Evolutionary conservation across 2,329 filamentous ascomycete species (phyloP).

Genomic region (Ascosphaera apis): DNA sequence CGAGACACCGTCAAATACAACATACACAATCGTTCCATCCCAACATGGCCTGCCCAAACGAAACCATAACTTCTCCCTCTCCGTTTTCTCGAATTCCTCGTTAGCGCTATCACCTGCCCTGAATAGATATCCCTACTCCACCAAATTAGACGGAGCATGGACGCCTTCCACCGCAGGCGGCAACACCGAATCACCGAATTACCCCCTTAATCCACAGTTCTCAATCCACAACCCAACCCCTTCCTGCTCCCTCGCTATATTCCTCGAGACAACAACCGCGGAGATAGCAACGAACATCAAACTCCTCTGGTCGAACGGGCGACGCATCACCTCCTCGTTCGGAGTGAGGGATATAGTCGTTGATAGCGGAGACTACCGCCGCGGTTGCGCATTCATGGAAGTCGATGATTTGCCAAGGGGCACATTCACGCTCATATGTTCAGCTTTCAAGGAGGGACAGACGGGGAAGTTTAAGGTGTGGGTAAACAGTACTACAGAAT

Average conservation of each 20-base stretch:
- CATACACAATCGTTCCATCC: constrained; percentile 45
- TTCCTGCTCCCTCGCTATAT: constrained; percentile 41
- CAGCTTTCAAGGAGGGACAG: constrained; percentile 68
- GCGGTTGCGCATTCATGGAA: constrained; percentile 51
- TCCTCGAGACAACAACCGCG: constrained; percentile 44
- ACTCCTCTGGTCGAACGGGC: constrained; percentile 53
- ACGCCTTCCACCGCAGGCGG: constrained; percentile 61
- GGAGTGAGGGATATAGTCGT: constrained; percentile 52
- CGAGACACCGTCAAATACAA: constrained; percentile 28
- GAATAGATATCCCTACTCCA: constrained; percentile 35
- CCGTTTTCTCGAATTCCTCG: constrained; percentile 47
- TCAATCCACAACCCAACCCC: constrained; percentile 34
- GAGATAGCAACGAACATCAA: constrained; percentile 66
- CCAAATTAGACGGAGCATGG: constrained; percentile 46
- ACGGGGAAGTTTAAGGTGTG: constrained; percentile 50
- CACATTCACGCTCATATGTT: constrained; percentile 69
- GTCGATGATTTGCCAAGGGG: constrained; percentile 39
- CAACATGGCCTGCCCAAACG: constrained; percentile 54
- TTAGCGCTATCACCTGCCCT: constrained; percentile 39
- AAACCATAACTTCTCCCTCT: constrained; percentile 67
- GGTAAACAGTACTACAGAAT: constrained; percentile 37
- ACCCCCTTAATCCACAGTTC: constrained; percentile 76
- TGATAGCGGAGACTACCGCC: constrained; percentile 73
- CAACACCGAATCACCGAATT: constrained; percentile 51
- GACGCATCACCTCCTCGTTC: constrained; percentile 46